Conservation (phyloP, 108 stramenopile genomes). For the Epithemia pelagica region DNA sequence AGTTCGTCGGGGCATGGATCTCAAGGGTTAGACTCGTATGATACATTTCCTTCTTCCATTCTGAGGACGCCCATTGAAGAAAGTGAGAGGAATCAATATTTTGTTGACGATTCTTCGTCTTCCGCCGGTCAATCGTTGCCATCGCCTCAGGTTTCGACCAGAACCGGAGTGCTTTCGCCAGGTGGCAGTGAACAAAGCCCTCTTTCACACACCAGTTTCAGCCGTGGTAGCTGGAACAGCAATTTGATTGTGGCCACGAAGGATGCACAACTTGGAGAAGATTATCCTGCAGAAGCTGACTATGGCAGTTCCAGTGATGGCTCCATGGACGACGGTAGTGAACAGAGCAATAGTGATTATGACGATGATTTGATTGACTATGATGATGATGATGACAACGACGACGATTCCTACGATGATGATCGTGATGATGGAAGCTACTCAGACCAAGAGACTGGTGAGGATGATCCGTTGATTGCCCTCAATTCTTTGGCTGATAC, state of each 20-base stretch:
- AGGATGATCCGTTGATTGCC: neutral
- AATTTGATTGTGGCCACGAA: neutral
- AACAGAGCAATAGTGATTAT: neutral
- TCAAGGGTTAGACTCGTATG: too few relatives aligned
- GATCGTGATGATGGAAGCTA: too few relatives aligned
- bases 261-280: neutral
- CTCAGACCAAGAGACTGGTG: neutral
- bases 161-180: neutral
- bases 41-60: neutral
- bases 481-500: neutral
- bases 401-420: neutral
- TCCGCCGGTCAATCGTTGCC: neutral
- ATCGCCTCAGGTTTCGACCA: neutral
- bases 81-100: neutral
- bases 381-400: neutral
- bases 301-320: too few relatives aligned
- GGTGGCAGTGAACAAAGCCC: neutral
- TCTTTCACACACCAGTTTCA: neutral
- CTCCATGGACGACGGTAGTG: neutral
- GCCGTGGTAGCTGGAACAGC: neutral
- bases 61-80: neutral
- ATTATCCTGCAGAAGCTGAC: neutral
- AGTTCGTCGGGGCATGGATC: neutral
- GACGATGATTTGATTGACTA: neutral
- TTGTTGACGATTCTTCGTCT: neutral